Conservation (phyloP, 116 monocot genomes). For the Posidonia oceanica region DNA sequence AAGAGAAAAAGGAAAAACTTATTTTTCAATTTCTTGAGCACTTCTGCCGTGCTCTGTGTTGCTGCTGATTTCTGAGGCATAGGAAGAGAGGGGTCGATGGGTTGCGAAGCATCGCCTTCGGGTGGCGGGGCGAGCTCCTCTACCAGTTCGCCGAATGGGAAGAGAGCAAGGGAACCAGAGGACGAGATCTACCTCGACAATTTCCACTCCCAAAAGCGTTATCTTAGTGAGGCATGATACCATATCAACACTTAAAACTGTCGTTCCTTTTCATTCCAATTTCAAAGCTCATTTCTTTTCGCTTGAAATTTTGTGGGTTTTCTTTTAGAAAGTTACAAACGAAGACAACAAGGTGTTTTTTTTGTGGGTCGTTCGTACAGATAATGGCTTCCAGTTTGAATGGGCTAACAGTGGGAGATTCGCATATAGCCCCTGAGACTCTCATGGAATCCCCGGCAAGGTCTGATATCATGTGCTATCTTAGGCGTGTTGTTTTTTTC, state of each 20-base stretch:
- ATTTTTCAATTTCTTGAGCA: neutral
- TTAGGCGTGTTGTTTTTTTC: slow-evolving; percentile 16
- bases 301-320: neutral
- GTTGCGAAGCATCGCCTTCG: neutral
- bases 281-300: too few relatives aligned
- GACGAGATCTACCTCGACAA: slow-evolving; percentile 97
- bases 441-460: slow-evolving; percentile 66
- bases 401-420: slow-evolving; percentile 83
- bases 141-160: slow-evolving; percentile 30
- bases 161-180: slow-evolving; percentile 89
- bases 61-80: neutral
- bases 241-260: neutral
- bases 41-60: neutral
- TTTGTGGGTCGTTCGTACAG: slow-evolving; percentile 22
- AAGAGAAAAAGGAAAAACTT: neutral
- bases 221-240: slow-evolving; percentile 74
- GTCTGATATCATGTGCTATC: slow-evolving; percentile 37
- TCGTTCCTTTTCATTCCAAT: neutral
- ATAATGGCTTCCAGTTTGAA: slow-evolving; percentile 99
- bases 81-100: neutral
- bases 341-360: neutral
- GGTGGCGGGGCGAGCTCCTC: slow-evolving; percentile 10
- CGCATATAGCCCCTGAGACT: slow-evolving; percentile 42
- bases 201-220: slow-evolving; percentile 87
- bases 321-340: neutral